Conservation (phyloP, 768 basidiomycete genomes). For the Xanthoconium purpureum region DNA sequence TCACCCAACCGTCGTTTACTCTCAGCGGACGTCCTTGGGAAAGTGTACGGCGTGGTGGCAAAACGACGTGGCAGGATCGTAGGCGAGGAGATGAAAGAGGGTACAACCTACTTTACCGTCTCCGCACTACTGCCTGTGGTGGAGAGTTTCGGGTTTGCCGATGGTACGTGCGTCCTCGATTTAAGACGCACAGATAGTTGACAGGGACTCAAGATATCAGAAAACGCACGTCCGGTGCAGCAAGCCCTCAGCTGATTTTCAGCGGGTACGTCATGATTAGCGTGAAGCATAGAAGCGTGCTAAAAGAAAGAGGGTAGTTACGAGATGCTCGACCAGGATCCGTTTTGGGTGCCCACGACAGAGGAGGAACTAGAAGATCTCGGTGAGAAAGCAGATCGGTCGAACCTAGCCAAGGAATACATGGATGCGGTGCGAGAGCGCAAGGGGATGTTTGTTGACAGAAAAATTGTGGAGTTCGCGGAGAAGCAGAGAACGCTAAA, state of each 20-base stretch:
- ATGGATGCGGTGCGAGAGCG: slow-evolving; percentile 88
- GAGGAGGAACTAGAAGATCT: slow-evolving; percentile 96
- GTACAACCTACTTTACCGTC: slow-evolving; percentile 91
- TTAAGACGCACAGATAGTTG: not conserved
- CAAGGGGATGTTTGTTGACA: slow-evolving; percentile 94
- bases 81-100: slow-evolving; percentile 98
- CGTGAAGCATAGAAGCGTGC: not conserved
- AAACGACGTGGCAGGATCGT: slow-evolving; percentile 88
- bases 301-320: slow-evolving; percentile 51
- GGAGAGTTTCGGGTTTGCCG: slow-evolving; percentile 96
- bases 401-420: slow-evolving; percentile 90
- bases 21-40: slow-evolving; percentile 92
- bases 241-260: slow-evolving; percentile 96
- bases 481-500: slow-evolving; percentile 95
- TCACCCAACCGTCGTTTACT: not conserved
- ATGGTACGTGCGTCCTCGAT: slow-evolving; percentile 53
- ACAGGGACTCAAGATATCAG: slow-evolving; percentile 69
- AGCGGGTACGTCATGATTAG: slow-evolving; percentile 61
- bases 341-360: slow-evolving; percentile 97
- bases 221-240: slow-evolving; percentile 93
- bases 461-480: slow-evolving; percentile 91
- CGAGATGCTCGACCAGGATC: slow-evolving; percentile 90
- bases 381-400: slow-evolving; percentile 91
- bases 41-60: slow-evolving; percentile 94
- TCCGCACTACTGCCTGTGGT: slow-evolving; percentile 90